Evolutionary conservation across 148 eudicot genomes (phyloP), one percentile per base, ranked within the genome.

Genomic region (Rhododendron griersonianum): DNA sequence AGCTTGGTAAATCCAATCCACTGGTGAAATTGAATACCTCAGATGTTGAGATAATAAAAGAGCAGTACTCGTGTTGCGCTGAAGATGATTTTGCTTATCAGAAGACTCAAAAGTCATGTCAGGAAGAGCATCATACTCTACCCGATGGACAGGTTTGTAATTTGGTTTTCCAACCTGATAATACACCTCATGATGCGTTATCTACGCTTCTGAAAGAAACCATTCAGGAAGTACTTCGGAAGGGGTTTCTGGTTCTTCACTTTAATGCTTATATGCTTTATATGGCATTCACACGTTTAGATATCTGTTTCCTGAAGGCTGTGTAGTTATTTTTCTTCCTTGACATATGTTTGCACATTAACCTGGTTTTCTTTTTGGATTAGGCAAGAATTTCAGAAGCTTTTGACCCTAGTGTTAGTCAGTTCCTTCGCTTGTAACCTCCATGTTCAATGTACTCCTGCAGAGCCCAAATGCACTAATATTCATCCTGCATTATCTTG

Each of bases 111-210:
- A 85, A 84, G 51, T 90, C 94, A 39, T 95, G 93, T 89, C 90
- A 91, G 69, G 92, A 89, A 88, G 99, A 97, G 92, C 89, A 93
- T 82, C 99, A 97, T 83, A 93, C 93, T 84, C 91, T 97, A 53
- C 99, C 99, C 71, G 99, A 97, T 92, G 99, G 99, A 63, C 99
- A 97, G 98, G 99, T 95, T 86, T 57, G 85, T 53, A 59, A n/a
- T 50, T 11, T 83, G 37, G 33, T 30, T 18, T 82, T 71, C 71
- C 41, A 33, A 21, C 61, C 50, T 16, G 47, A 39, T 59, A 82
- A 50, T 5, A 35, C 55, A 14, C 47, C 21, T 7, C 4, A 48
- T 39, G 39, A 19, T 44, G 7, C 35, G 30, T 30, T 53, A n/a
- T 7, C 71, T n/a, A 63, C 1, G 37, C 37, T 28, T 69, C 75